Evolutionary conservation across 495 filamentous ascomycete species (phyloP).

Genomic region (Sporormia fimetaria): DNA sequence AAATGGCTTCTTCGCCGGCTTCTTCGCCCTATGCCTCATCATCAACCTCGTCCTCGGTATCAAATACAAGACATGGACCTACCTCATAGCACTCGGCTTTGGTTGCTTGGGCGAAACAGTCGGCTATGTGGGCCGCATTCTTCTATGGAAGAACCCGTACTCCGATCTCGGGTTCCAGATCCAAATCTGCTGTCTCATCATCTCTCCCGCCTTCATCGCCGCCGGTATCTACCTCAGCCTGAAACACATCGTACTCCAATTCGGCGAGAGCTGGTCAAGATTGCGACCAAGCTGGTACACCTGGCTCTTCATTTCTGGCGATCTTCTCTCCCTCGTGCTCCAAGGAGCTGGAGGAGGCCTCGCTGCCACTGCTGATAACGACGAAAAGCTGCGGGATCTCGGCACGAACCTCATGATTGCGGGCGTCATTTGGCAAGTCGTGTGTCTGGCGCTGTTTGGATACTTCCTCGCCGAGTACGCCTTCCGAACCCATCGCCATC

Average conservation of each 20-base stretch:
- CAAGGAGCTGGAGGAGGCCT: constrained; percentile 44
- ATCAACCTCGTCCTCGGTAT: constrained; percentile 17
- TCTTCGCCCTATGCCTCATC: constrained; percentile 19
- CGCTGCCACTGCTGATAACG: constrained; percentile 24
- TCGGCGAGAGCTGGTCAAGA: constrained; percentile 39
- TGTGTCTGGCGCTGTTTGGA: constrained; percentile 29
- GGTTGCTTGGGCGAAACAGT: constrained; percentile 36
- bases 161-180: constrained; percentile 23
- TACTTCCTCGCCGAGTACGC: constrained; percentile 22
- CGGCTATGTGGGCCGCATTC: constrained; percentile 37
- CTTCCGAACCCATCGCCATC: constrained; percentile 18
- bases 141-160: constrained; percentile 37
- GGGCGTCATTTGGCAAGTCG: constrained; percentile 33
- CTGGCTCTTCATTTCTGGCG: constrained; percentile 43
- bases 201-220: constrained; percentile 45
- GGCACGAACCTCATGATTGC: constrained; percentile 32
- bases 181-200: constrained; percentile 42
- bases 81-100: constrained; percentile 34
- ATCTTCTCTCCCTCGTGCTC: constrained; percentile 40
- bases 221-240: constrained; percentile 50
- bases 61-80: constrained; percentile 27
- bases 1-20: constrained; percentile 18
- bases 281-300: constrained; percentile 43
- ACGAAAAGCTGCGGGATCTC: constrained; percentile 11
- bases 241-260: constrained; percentile 35